Percentiles rank a stretch among this genome's conserved stretches.
These are phyloP conservation scores for Dichotomocladium elegans DNA, from an alignment of 371 early-diverging fungal genomes.

Conservation along the genomic window DNA sequence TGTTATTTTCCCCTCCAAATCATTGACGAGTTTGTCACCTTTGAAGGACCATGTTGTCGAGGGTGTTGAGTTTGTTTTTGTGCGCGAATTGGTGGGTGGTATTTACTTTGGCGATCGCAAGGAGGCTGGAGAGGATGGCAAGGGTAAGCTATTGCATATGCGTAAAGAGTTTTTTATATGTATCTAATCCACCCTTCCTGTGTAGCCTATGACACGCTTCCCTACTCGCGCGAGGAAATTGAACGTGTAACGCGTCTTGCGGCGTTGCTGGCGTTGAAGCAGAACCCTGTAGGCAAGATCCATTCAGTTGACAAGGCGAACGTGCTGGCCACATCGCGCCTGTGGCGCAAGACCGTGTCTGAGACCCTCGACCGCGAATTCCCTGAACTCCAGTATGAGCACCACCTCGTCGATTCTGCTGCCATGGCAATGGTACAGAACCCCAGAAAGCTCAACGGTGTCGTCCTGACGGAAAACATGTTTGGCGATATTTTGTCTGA, in stretches of 20 bases:
- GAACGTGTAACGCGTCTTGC: slow-evolving; percentile 93
- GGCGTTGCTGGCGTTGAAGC: slow-evolving; percentile 72
- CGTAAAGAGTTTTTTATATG: neutral
- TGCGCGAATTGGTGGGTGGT: slow-evolving; percentile 95
- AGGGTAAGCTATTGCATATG: slow-evolving; percentile 26
- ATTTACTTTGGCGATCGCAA: slow-evolving; percentile 95
- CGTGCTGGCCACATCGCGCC: slow-evolving; percentile 93
- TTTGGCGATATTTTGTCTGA: slow-evolving; percentile 97
- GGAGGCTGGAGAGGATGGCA: slow-evolving; percentile 81
- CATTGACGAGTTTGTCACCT: slow-evolving; percentile 78
- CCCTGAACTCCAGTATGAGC: slow-evolving; percentile 77
- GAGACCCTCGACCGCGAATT: slow-evolving; percentile 84
- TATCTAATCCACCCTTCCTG: neutral
- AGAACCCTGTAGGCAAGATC: slow-evolving; percentile 78
- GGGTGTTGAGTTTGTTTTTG: slow-evolving; percentile 86
- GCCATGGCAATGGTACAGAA: slow-evolving; percentile 95
- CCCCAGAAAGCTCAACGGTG: slow-evolving; percentile 88
- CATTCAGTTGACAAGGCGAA: slow-evolving; percentile 98
- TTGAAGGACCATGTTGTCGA: slow-evolving; percentile 87
- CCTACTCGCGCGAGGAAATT: slow-evolving; percentile 86
- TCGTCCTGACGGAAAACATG: slow-evolving; percentile 96
- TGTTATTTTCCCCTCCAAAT: slow-evolving; percentile 86
- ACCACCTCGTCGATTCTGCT: slow-evolving; percentile 93
- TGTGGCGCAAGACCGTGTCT: slow-evolving; percentile 92
- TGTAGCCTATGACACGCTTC: slow-evolving; percentile 84